Evolutionary conservation across 345 rosid genomes (phyloP).

Genomic region (Hypericum perforatum): DNA sequence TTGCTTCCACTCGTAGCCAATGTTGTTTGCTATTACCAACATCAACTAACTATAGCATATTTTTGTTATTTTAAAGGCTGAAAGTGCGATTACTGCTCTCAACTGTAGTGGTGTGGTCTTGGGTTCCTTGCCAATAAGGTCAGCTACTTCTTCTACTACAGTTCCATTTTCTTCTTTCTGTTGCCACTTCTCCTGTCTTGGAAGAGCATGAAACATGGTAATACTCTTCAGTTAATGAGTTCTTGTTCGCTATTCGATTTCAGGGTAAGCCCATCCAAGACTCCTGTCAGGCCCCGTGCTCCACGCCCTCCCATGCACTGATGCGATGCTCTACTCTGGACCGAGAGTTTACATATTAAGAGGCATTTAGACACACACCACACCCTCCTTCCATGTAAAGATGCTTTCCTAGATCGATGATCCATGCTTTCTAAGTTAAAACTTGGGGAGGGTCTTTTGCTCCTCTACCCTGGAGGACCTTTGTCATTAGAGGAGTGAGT

Average conservation of each 20-base stretch:
- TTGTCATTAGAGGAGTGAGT: constrained; percentile 10
- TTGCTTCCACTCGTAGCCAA: background rate
- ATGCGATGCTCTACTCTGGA: constrained; percentile 1
- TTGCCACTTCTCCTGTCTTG: background rate
- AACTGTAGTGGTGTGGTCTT: constrained; percentile 91
- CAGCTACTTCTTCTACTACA: background rate
- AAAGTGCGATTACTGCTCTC: constrained; percentile 93
- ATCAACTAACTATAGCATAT: background rate
- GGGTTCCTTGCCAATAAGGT: constrained; percentile 91
- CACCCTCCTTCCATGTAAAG: constrained; percentile 25
- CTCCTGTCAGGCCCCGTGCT: constrained; percentile 88
- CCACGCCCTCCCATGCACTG: constrained; percentile 65
- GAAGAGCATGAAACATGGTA: background rate
- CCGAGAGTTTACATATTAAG: constrained; percentile 10
- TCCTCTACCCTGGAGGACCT: constrained; percentile 8
- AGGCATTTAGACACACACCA: constrained; percentile 14
- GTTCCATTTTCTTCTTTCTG: background rate
- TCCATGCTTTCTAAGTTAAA: constrained; percentile 15
- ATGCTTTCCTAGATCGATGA: constrained; percentile 21
- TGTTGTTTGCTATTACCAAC: background rate
- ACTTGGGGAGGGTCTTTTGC: constrained; percentile 6
- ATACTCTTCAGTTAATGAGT: background rate
- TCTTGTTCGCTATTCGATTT: constrained; percentile 8
- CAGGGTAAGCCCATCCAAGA: constrained; percentile 99
- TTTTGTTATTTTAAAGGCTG: constrained; percentile 43